Base-by-base conservation (phyloP, 768 basidiomycete genomes). In the Tulasnella sp. region DNA sequence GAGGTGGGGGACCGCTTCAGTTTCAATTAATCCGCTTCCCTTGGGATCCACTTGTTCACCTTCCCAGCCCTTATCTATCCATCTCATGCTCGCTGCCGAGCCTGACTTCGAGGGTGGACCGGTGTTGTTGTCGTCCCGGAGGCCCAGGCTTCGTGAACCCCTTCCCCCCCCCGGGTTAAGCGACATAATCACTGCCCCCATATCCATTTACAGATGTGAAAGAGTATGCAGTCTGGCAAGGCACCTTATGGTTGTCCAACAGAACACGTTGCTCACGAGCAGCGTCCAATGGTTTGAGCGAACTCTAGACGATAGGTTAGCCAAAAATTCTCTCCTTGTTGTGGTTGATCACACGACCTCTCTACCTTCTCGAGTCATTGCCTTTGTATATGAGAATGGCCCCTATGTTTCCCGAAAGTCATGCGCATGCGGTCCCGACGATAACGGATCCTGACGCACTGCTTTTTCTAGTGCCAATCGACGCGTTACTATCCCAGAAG, bases 281-380 rank as follows among this genome's bases (percentile, higher is more conserved):
- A 92, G 92, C 77, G 93, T 96, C 51, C 98, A 99, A 84, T 99
- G 98, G 98, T 94, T 99, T 83, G 98, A 99, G 86, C 89, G 98
- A 80, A 99, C 98, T 1, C 87, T 99, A 79, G 98, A 99, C 83
- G 98, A 99, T 84, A 95, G 93, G 94, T 93, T 77, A 73, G 82
- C 79, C 23, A 23, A 23, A 23, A 23, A n/a, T 32, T 6, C 39
- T 73, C 10, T n/a, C 39, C 39, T 35, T 26, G 15, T 6, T n/a
- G 61, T 67, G 61, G 61, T 67, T 67, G 26, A 67, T 67, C 61
- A 67, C 61, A 67, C 23, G 61, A 67, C 61, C 29, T 67, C 29
- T 32, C 29, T 29, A 13, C 61, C 23, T 35, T 16, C 32, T 16
- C 61, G 57, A 61, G 57, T 61, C 23, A 26, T 61, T 15, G 18